phyloP scores from a whole-genome alignment of 2,329 filamentous ascomycete species.

The Incumbomyces lentus region DNA sequence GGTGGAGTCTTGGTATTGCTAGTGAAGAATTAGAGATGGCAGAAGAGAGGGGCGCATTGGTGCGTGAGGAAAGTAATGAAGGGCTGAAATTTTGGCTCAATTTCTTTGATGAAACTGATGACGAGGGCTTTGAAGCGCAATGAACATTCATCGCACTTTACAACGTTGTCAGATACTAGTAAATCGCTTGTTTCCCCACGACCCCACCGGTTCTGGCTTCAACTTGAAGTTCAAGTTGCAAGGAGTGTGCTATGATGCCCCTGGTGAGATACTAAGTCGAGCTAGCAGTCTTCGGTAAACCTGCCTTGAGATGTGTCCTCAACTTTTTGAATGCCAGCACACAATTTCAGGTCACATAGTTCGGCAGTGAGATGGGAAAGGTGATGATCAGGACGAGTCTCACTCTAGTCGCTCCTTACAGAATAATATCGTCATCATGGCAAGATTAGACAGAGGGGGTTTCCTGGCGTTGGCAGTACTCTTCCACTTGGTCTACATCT shows the following conservation, averaged over 20 bases:
- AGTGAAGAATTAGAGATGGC: slow-evolving; percentile 96
- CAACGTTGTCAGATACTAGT: no score
- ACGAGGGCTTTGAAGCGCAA: neutral
- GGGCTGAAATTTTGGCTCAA: slow-evolving; percentile 93
- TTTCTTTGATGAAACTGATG: slow-evolving; percentile 27
- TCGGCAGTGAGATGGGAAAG: no score
- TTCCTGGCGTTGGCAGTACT: slow-evolving; percentile 82
- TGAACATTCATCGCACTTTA: no score
- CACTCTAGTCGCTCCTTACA: slow-evolving; percentile 19
- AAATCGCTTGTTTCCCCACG: no score
- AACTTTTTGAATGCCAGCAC: neutral
- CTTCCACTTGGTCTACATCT: slow-evolving; percentile 89
- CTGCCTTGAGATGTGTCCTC: slow-evolving; percentile 1
- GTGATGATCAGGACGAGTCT: slow-evolving; percentile 6
- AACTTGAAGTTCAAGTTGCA: no score
- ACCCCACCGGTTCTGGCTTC: no score
- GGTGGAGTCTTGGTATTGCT: slow-evolving; percentile 94
- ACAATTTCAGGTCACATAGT: neutral
- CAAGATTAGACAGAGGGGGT: slow-evolving; percentile 57
- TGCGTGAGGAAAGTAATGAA: slow-evolving; percentile 84
- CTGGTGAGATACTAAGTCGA: no score
- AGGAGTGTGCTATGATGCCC: no score
- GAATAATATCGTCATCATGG: slow-evolving; percentile 26
- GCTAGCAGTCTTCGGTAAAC: slow-evolving; percentile 2
- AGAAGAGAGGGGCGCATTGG: slow-evolving; percentile 77